Evolutionary conservation across 73 alveolate species (phyloP).

Genomic region (Tetrahymena elliotti): DNA sequence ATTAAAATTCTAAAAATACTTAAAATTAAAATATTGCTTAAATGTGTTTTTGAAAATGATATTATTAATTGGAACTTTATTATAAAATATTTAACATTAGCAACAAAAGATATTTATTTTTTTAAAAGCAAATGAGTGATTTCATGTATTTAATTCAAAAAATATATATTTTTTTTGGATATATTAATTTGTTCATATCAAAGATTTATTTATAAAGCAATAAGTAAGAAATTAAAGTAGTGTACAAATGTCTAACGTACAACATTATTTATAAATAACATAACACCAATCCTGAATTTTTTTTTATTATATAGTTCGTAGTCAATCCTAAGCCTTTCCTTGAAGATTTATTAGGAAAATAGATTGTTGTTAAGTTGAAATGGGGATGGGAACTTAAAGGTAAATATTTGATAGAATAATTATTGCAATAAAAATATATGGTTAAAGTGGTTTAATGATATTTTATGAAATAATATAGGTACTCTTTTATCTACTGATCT

Average conservation of each 20-base stretch:
- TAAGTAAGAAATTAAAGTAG: background rate
- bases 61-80: no score
- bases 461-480: background rate
- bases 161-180: background rate
- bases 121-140: background rate
- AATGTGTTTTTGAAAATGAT: no score
- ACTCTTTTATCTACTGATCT: conserved; percentile 33
- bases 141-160: background rate
- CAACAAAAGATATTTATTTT: background rate
- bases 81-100: no score
- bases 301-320: background rate
- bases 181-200: background rate
- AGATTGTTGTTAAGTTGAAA: conserved; percentile 47
- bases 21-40: no score
- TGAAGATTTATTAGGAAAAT: conserved; percentile 45
- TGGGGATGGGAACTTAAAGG: conserved; percentile 62
- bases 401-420: background rate
- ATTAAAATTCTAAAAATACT: no score
- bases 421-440: background rate
- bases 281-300: background rate
- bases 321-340: conserved; percentile 55
- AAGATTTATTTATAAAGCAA: background rate
- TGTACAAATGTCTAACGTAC: background rate
- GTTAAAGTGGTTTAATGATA: no score
- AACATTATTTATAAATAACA: background rate